Percentiles rank a stretch among this genome's conserved stretches.
Evolutionary conservation across 768 basidiomycete species (phyloP).

Genomic region (Favolaschia claudopus): DNA sequence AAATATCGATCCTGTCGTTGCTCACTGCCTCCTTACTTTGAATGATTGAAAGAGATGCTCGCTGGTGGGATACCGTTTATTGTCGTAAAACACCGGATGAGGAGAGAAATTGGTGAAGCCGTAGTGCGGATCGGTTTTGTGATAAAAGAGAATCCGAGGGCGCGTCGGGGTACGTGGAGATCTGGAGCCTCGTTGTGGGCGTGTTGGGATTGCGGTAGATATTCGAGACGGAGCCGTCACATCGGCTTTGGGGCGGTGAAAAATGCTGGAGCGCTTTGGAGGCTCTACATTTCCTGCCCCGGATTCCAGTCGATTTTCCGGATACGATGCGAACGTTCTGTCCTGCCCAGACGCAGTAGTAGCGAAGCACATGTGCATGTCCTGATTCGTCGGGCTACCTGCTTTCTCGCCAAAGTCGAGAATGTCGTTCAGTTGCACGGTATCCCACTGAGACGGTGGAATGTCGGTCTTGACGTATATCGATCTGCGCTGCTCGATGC

Average conservation of each 20-base stretch:
- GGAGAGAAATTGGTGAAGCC: conserved; percentile 78
- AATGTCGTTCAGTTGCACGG: conserved; percentile 46
- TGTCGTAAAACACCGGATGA: conserved; percentile 66
- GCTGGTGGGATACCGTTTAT: conserved; percentile 73
- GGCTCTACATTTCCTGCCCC: too few relatives aligned
- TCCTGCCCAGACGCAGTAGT: conserved; percentile 40
- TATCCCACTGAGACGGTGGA: conserved; percentile 51
- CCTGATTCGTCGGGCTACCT: too few relatives aligned
- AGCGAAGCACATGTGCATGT: conserved; percentile 38
- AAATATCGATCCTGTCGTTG: background rate
- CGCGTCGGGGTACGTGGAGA: conserved; percentile 36
- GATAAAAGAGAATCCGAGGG: conserved; percentile 62
- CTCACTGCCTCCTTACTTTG: too few relatives aligned
- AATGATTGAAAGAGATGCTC: conserved; percentile 81
- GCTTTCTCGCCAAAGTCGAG: conserved; percentile 46
- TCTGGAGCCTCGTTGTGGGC: too few relatives aligned
- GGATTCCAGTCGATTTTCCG: too few relatives aligned
- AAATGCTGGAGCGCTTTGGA: too few relatives aligned
- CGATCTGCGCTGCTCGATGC: conserved; percentile 57
- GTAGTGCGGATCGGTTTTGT: conserved; percentile 67
- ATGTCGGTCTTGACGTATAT: conserved; percentile 54
- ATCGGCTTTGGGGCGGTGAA: conserved; percentile 19
- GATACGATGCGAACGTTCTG: conserved; percentile 23
- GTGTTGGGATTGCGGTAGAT: conserved; percentile 29
- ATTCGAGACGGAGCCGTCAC: conserved; percentile 5